These are phyloP conservation scores for Alnus rubra DNA, from an alignment of 306 rosid species.

Conservation along the genomic window DNA sequence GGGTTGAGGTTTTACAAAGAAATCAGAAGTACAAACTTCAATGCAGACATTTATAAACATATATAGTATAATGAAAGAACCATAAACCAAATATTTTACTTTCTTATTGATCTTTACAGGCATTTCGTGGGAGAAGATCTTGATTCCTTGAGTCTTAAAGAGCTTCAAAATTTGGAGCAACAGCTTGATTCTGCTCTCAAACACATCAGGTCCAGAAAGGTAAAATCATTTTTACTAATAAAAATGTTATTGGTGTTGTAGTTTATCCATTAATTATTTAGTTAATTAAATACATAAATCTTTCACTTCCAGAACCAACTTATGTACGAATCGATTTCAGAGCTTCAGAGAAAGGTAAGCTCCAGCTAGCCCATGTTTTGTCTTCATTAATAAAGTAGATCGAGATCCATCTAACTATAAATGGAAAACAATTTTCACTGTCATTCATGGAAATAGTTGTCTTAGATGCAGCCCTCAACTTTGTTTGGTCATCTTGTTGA, in stretches of 20 bases:
- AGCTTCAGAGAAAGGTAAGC: slow-evolving; percentile 75
- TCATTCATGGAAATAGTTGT: not conserved
- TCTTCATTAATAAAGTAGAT: not conserved
- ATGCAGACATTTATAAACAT: not conserved
- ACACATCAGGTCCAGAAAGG: slow-evolving; percentile 77
- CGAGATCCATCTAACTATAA: not conserved
- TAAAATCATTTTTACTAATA: slow-evolving; percentile 12
- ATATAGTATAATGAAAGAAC: not conserved
- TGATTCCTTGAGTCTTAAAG: slow-evolving; percentile 56
- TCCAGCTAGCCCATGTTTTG: not conserved
- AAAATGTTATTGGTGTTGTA: not conserved
- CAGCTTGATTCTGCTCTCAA: slow-evolving; percentile 85
- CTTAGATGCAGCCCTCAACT: not conserved
- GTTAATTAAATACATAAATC: not conserved
- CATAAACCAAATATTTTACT: not conserved
- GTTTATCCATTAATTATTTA: not conserved
- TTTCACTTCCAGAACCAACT: slow-evolving; percentile 65
- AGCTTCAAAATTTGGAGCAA: slow-evolving; percentile 83
- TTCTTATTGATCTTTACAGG: slow-evolving; percentile 41
- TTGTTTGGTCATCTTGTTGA: not conserved
- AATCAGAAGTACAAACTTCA: slow-evolving; percentile 50
- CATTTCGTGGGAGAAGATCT: slow-evolving; percentile 81
- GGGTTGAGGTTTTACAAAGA: slow-evolving; percentile 69
- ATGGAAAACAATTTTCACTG: not conserved
- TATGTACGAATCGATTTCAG: slow-evolving; percentile 79